A percentile compares a stretch with the other conserved stretches of the same genome.
Evolutionary conservation across 768 basidiomycete species (phyloP).

Genomic region (Chiua virens): DNA sequence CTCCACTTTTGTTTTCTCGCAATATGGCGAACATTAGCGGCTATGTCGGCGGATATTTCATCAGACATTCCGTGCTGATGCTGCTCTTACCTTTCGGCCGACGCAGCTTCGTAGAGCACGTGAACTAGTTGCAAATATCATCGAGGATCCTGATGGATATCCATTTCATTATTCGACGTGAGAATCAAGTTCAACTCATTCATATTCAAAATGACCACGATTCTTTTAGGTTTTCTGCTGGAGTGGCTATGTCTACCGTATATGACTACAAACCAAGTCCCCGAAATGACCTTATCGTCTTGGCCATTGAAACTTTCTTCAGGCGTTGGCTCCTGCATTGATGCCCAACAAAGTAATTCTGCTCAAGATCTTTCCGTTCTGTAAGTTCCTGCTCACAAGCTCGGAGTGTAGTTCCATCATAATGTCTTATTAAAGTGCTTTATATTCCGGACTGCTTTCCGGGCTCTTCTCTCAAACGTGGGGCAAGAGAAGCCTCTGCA

Average conservation of each 20-base stretch:
- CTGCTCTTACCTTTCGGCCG: conserved; percentile 5
- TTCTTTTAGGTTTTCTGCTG: conserved; percentile 27
- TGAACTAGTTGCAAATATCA: conserved; percentile 7
- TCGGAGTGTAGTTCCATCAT: neutral
- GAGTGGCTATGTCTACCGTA: conserved; percentile 23
- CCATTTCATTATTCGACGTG: conserved; percentile 6
- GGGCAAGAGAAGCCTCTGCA: conserved; percentile 17
- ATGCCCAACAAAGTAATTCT: conserved; percentile 5
- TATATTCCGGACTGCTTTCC: conserved; percentile 37
- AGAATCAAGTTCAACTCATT: neutral
- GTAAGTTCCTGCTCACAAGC: conserved; percentile 1
- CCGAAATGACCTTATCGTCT: conserved; percentile 10
- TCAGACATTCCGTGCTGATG: conserved; percentile 13
- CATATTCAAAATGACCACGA: neutral
- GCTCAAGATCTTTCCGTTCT: conserved; percentile 12
- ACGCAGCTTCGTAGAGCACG: conserved; percentile 16
- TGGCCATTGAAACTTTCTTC: neutral
- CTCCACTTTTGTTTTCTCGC: neutral
- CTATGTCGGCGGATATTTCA: conserved; percentile 20
- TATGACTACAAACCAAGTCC: conserved; percentile 17
- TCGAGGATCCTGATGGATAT: conserved; percentile 6
- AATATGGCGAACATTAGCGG: conserved; percentile 9
- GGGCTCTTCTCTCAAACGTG: conserved; percentile 36
- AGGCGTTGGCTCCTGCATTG: neutral
- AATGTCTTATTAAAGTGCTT: neutral